Conservation (phyloP, 345 rosid genomes). For the Citrus unshiu region DNA sequence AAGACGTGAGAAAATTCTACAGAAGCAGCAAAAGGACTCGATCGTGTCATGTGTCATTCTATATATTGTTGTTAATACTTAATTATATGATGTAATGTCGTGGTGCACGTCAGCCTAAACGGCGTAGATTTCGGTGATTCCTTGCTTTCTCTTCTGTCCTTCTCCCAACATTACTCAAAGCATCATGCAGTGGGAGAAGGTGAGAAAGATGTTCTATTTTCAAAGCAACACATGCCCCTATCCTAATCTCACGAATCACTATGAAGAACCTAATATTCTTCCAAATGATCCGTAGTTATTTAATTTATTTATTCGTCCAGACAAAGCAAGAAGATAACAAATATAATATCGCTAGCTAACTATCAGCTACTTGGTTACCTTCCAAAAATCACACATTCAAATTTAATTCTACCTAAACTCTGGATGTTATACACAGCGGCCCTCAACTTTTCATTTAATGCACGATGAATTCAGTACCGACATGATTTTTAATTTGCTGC, state of each 20-base stretch:
- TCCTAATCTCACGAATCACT: conserved; percentile 50
- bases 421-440: not conserved
- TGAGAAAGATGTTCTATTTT: conserved; percentile 26
- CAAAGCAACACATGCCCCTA: conserved; percentile 45
- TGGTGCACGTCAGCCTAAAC: conserved; percentile 56
- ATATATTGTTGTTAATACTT: no score
- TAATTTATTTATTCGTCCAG: conserved; percentile 1
- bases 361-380: not conserved
- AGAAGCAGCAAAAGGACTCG: conserved; percentile 7
- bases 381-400: conserved; percentile 1
- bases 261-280: conserved; percentile 56
- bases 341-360: not conserved
- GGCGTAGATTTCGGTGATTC: conserved; percentile 77
- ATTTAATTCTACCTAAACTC: conserved; percentile 4
- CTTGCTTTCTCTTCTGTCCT: conserved; percentile 45
- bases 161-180: conserved; percentile 13
- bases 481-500: no score
- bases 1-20: conserved; percentile 10
- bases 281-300: conserved; percentile 14
- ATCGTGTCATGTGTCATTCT: not conserved
- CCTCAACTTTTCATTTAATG: not conserved
- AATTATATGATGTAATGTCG: conserved; percentile 28
- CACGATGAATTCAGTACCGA: no score
- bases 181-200: conserved; percentile 30
- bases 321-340: conserved; percentile 13